phyloP scores from a whole-genome alignment of 2,329 filamentous ascomycete genomes.

The Clonostachys solani region DNA sequence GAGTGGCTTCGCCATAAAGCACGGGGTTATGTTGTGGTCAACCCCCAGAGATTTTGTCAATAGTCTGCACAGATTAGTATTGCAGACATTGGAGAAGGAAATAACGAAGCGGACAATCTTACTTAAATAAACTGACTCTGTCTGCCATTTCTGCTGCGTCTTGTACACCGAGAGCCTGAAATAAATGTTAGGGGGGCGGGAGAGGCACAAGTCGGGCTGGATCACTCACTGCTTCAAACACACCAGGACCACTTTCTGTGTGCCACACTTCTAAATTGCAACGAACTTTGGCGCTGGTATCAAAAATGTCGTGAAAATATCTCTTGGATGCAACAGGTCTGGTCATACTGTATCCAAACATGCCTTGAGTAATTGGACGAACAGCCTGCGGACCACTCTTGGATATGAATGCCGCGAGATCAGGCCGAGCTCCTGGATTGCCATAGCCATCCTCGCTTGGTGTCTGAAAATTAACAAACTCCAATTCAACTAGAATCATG shows the following conservation, averaged over 20 bases:
- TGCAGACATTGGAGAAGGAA: conserved; percentile 18
- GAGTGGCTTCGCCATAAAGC: conserved; percentile 76
- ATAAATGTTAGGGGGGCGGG: background rate
- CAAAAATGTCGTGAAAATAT: conserved; percentile 78
- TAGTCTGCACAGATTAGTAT: conserved; percentile 2
- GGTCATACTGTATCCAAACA: conserved; percentile 80
- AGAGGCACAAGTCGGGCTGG: conserved; percentile 53
- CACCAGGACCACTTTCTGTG: conserved; percentile 73
- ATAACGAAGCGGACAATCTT: conserved; percentile 12
- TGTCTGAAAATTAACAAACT: conserved; percentile 51
- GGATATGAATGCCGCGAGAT: conserved; percentile 63
- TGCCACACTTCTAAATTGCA: conserved; percentile 80
- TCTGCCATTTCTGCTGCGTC: conserved; percentile 49
- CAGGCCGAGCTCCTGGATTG: conserved; percentile 38
- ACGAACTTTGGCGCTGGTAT: conserved; percentile 64
- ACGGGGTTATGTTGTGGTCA: conserved; percentile 69
- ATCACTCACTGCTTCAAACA: conserved; percentile 7
- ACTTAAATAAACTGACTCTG: conserved; percentile 69
- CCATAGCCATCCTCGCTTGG: conserved; percentile 20
- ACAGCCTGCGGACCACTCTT: conserved; percentile 60
- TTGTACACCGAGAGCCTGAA: too few species aligned
- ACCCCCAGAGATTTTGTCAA: conserved; percentile 63
- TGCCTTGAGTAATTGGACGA: conserved; percentile 70
- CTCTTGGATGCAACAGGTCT: conserved; percentile 74
- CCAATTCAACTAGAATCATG: conserved; percentile 62